Base-by-base conservation (phyloP, 345 rosid genomes). In the Sisymbrium altissimum region DNA sequence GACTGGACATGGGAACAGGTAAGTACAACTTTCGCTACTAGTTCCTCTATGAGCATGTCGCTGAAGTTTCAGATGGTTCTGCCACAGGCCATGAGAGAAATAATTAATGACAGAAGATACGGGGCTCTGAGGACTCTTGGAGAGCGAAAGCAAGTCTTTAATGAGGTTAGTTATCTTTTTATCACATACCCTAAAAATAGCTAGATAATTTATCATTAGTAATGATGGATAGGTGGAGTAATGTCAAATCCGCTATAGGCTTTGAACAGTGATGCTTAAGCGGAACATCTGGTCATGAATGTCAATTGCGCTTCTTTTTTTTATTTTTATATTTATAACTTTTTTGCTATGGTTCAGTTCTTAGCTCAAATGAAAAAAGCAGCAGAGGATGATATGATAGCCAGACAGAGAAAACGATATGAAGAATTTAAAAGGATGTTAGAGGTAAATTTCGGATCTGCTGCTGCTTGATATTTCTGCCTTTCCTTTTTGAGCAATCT, bases 1-100 rank as follows among this genome's bases (percentile, higher is more conserved):
- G 97, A 90, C 85, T 95, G 96, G 97, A 86, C 92, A 46, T 95
- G 99, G 99, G 99, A 95, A 70, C 99, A 91, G 89, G 98, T 93
- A 78, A 23, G 14, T 81, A 64, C 63, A 74, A 29, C 74, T 55
- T 40, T 75, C 10, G 5, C 72, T 56, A 46, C 64, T 52, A 33
- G 64, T 52, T 61, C 62, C 40, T 53, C 61, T 23, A 41, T 50
- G 52, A 54, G 32, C 41, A 73, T 44, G 57, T 61, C 41, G 58
- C 67, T 84, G 46, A 80, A 35, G 53, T 53, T 74, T 70, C 27
- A 57, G 66, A 17, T 77, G 38, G 64, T 79, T 49, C 49, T 74
- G 55, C 68, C 27, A 62, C 83, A 91, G 98, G 91, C 97, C 57
- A 81, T 95, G 97, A 86, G 98, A 75, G 86, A 77, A 64, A 92